A percentile compares a stretch with the other conserved stretches of the same genome.
These are phyloP conservation scores for Apocynum venetum DNA, from an alignment of 257 asterid species.

Conservation along the genomic window DNA sequence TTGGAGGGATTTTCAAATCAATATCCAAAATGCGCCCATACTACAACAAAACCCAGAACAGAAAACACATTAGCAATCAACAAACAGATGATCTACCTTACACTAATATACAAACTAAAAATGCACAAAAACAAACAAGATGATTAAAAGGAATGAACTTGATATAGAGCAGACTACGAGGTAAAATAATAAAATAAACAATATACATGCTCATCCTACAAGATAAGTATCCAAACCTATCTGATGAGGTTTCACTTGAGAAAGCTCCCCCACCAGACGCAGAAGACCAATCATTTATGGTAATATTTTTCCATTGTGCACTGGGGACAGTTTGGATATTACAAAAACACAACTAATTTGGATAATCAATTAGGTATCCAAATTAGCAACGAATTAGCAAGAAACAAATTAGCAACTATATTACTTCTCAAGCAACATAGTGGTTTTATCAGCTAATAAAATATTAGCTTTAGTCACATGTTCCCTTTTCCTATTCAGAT, in stretches of 20 bases:
- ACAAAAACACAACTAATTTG: not conserved
- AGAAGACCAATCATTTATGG: too few relatives aligned
- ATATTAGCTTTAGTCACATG: not conserved
- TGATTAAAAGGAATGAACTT: not conserved
- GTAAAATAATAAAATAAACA: too few relatives aligned
- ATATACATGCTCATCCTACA: too few relatives aligned
- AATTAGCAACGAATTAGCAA: too few relatives aligned
- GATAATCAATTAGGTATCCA: not conserved
- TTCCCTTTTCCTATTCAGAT: not conserved
- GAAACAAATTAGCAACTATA: not conserved
- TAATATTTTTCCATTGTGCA: too few relatives aligned
- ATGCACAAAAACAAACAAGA: not conserved
- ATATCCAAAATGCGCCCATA: conserved; percentile 69
- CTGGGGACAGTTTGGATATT: not conserved
- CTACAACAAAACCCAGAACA: conserved; percentile 33
- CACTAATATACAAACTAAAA: not conserved
- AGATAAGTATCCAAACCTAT: too few relatives aligned
- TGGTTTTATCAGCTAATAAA: not conserved
- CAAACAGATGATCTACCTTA: not conserved
- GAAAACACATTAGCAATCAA: conserved; percentile 6
- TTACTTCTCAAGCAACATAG: not conserved
- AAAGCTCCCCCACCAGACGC: too few relatives aligned
- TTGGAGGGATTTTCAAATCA: conserved; percentile 83
- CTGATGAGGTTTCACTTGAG: too few relatives aligned
- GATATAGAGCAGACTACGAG: too few relatives aligned